phyloP scores from a whole-genome alignment of 176 grass and related monocot genomes.

The Musa troglodytarum region DNA sequence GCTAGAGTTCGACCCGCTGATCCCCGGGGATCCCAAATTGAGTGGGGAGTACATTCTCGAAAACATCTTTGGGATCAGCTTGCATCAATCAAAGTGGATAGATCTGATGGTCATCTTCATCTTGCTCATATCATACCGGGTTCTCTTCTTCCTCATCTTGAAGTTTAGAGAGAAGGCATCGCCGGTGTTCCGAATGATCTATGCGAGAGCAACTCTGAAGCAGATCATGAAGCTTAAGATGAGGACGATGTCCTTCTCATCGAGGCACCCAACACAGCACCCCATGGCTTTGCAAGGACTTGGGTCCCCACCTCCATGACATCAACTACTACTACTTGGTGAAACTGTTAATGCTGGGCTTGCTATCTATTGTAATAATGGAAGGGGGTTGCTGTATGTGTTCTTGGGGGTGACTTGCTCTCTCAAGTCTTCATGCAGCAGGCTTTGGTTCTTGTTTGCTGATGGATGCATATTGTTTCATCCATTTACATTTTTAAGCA shows the following conservation, averaged over 20 bases:
- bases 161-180: conserved; percentile 76
- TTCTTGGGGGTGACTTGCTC: too few relatives aligned
- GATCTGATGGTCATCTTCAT: conserved; percentile 72
- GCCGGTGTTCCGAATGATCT: conserved; percentile 54
- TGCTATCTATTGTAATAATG: too few relatives aligned
- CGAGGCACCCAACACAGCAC: conserved; percentile 51
- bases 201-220: conserved; percentile 42
- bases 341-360: too few relatives aligned
- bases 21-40: conserved; percentile 61
- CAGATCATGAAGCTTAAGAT: conserved; percentile 47
- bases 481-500: too few relatives aligned
- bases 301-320: conserved; percentile 64
- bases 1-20: conserved; percentile 82
- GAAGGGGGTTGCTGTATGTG: too few relatives aligned
- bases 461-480: too few relatives aligned
- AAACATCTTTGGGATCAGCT: conserved; percentile 48
- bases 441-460: too few relatives aligned
- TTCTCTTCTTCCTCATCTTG: conserved; percentile 74
- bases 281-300: conserved; percentile 78
- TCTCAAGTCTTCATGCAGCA: too few relatives aligned
- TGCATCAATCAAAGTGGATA: conserved; percentile 72
- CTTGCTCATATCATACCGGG: conserved; percentile 68
- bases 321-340: background rate
- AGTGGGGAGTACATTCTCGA: conserved; percentile 67
- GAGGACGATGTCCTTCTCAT: conserved; percentile 52